phyloP scores from a whole-genome alignment of 2,329 filamentous ascomycete genomes.

The Hypoxylon sp. region DNA sequence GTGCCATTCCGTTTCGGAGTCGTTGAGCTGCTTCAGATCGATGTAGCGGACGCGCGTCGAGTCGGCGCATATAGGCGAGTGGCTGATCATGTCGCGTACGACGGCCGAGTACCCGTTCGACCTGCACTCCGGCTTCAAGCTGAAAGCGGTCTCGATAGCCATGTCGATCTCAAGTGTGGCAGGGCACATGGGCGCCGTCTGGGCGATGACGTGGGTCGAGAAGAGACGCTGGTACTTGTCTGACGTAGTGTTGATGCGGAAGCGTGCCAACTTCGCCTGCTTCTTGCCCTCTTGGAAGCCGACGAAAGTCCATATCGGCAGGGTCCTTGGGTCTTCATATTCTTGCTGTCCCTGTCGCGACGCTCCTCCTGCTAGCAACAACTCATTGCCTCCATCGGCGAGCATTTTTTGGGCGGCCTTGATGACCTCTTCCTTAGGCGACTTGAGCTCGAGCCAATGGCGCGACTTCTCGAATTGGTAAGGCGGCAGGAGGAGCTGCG shows the following conservation, averaged over 20 bases:
- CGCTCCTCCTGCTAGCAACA: slow-evolving; percentile 7
- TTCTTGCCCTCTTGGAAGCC: slow-evolving; percentile 37
- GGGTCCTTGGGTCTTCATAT: not conserved
- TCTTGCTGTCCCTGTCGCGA: slow-evolving; percentile 19
- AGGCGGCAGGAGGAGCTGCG: slow-evolving; percentile 47
- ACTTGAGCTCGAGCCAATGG: slow-evolving; percentile 51
- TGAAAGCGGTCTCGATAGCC: slow-evolving; percentile 44
- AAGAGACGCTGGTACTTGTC: slow-evolving; percentile 48
- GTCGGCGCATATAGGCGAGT: slow-evolving; percentile 28
- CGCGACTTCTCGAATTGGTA: slow-evolving; percentile 53
- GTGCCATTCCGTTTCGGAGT: not conserved
- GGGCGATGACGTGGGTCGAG: slow-evolving; percentile 50
- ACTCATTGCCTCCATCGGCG: not conserved
- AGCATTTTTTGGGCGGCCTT: slow-evolving; percentile 12
- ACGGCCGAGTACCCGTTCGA: slow-evolving; percentile 36
- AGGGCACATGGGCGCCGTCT: slow-evolving; percentile 51
- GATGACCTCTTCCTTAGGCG: slow-evolving; percentile 4
- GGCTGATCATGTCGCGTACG: slow-evolving; percentile 22
- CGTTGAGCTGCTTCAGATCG: not conserved
- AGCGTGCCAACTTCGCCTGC: slow-evolving; percentile 41
- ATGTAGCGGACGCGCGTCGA: not conserved
- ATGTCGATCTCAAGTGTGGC: slow-evolving; percentile 49
- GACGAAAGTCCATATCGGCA: slow-evolving; percentile 41
- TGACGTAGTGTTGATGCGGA: slow-evolving; percentile 52
- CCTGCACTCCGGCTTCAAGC: slow-evolving; percentile 41